phyloP scores from a whole-genome alignment of 164 flowering plant species.

The Tinospora cordifolia region DNA sequence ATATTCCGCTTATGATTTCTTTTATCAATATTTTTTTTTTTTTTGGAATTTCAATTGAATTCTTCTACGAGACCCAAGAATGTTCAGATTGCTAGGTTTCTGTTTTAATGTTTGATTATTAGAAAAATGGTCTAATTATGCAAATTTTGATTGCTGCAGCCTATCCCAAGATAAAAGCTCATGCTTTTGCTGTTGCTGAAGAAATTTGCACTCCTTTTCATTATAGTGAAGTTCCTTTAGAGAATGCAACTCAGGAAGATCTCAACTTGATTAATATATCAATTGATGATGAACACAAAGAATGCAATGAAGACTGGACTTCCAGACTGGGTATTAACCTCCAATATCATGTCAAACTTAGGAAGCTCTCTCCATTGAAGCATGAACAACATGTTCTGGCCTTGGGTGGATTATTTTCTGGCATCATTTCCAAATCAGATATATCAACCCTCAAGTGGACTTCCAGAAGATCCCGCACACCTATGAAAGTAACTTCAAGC shows the following conservation, averaged over 20 bases:
- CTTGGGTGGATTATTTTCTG: slow-evolving; percentile 46
- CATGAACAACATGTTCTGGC: slow-evolving; percentile 48
- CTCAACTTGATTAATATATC: slow-evolving; percentile 70
- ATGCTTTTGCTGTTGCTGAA: slow-evolving; percentile 57
- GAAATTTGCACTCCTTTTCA: slow-evolving; percentile 43
- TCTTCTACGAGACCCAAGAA: background rate
- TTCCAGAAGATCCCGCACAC: slow-evolving; percentile 59
- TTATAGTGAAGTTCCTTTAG: slow-evolving; percentile 45
- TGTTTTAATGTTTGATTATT: background rate
- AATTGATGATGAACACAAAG: slow-evolving; percentile 48
- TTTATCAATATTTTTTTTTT: background rate
- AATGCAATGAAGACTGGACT: slow-evolving; percentile 78
- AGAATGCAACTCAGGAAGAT: slow-evolving; percentile 60
- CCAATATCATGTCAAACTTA: slow-evolving; percentile 45
- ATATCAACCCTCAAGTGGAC: slow-evolving; percentile 48
- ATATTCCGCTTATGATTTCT: background rate
- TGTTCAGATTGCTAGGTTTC: background rate
- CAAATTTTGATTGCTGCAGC: slow-evolving; percentile 38
- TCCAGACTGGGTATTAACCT: slow-evolving; percentile 66
- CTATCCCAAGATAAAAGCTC: slow-evolving; percentile 71
- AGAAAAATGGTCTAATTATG: slow-evolving; percentile 2
- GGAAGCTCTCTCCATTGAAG: slow-evolving; percentile 44
- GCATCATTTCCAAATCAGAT: slow-evolving; percentile 22
- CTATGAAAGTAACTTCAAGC: slow-evolving; percentile 20
- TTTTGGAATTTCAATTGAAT: too few relatives aligned